These are phyloP conservation scores for Yamadazyma songkhlaensis DNA, from an alignment of 1,139 yeast species.

Conservation along the genomic window DNA sequence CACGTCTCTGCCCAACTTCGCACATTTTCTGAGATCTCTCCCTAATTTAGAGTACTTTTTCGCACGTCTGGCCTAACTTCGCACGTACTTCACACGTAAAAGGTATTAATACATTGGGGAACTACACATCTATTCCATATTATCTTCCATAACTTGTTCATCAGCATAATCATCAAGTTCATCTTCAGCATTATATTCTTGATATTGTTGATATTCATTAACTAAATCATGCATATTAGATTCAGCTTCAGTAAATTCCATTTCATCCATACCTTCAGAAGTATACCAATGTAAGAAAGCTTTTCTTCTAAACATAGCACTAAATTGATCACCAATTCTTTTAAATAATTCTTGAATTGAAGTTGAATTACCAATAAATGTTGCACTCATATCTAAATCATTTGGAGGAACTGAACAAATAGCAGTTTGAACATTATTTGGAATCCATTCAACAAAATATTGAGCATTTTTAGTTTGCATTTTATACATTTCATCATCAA, in stretches of 20 bases:
- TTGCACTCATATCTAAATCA: conserved; percentile 84
- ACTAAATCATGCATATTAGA: conserved; percentile 82
- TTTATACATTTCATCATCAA: conserved; percentile 87
- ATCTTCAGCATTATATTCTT: conserved; percentile 76
- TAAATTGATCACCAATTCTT: conserved; percentile 86
- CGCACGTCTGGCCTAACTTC: no score
- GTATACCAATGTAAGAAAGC: conserved; percentile 97
- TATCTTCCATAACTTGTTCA: conserved; percentile 60
- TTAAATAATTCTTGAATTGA: conserved; percentile 88
- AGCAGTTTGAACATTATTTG: conserved; percentile 92
- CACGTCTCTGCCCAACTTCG: no score
- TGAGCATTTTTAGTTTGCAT: conserved; percentile 80
- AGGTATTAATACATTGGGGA: conserved; percentile 8
- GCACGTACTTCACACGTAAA: neutral
- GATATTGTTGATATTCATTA: conserved; percentile 89
- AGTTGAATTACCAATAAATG: conserved; percentile 89
- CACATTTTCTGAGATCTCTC: no score
- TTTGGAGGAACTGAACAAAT: conserved; percentile 89
- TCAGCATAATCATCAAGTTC: conserved; percentile 68
- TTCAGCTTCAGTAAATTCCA: conserved; percentile 89
- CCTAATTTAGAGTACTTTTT: no score
- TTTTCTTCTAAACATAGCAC: conserved; percentile 89
- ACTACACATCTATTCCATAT: conserved; percentile 32
- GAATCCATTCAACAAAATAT: conserved; percentile 94
- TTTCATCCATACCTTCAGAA: conserved; percentile 92